phyloP scores from a whole-genome alignment of 192 early-diverging fungal species.

The Coemansia sp. region DNA sequence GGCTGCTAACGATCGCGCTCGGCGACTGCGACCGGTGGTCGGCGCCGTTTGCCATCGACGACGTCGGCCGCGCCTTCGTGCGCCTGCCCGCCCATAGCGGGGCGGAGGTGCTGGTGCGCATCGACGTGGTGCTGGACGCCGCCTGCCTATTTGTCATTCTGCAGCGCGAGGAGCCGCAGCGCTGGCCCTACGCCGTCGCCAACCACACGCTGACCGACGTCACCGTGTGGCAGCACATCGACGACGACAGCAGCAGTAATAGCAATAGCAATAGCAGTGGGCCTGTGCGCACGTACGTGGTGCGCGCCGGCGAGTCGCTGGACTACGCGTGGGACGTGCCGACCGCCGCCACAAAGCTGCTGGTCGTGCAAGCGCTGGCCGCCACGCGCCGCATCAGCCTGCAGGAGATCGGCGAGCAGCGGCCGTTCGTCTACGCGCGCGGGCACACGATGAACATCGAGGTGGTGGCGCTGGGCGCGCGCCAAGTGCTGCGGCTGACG shows the following conservation, averaged over 20 bases:
- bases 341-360: slow-evolving; percentile 66
- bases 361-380: slow-evolving; percentile 79
- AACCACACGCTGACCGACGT: slow-evolving; percentile 60
- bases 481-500: slow-evolving; percentile 69
- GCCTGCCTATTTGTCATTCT: slow-evolving; percentile 91
- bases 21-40: slow-evolving; percentile 68
- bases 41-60: slow-evolving; percentile 83
- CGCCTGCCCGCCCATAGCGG: slow-evolving; percentile 60
- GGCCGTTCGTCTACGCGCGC: slow-evolving; percentile 79
- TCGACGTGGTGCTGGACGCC: slow-evolving; percentile 82
- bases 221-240: slow-evolving; percentile 69
- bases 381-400: slow-evolving; percentile 79
- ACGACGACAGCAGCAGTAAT: not conserved
- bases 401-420: slow-evolving; percentile 87
- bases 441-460: slow-evolving; percentile 76
- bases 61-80: slow-evolving; percentile 85
- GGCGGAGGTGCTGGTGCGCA: slow-evolving; percentile 65
- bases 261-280: not conserved
- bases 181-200: slow-evolving; percentile 91
- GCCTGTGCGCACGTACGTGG: slow-evolving; percentile 26
- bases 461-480: slow-evolving; percentile 69
- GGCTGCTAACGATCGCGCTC: slow-evolving; percentile 64
- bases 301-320: slow-evolving; percentile 54
- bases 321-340: slow-evolving; percentile 95
- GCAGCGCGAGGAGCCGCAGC: slow-evolving; percentile 64